Conservation (phyloP, 768 basidiomycete genomes). For the Termitomyces sp. region DNA sequence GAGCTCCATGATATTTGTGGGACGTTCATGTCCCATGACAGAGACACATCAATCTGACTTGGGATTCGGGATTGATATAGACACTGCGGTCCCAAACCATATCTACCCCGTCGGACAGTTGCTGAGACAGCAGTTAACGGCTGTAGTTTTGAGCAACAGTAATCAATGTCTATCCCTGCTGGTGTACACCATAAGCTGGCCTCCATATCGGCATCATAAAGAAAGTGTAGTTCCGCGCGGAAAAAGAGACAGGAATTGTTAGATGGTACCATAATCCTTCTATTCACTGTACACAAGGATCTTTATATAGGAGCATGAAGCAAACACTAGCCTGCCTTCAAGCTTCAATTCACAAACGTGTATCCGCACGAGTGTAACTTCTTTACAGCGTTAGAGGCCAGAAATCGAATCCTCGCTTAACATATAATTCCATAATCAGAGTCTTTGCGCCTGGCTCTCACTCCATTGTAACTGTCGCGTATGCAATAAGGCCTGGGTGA, state of each 20-base stretch:
- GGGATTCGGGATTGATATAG: no score
- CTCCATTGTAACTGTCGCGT: constrained; percentile 52
- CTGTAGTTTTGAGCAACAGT: not conserved
- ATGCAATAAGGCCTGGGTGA: constrained; percentile 54
- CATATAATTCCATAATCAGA: not conserved
- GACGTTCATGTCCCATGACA: not conserved
- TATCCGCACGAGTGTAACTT: not conserved
- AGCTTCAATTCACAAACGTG: not conserved
- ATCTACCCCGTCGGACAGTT: not conserved
- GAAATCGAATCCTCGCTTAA: not conserved
- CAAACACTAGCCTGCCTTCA: not conserved
- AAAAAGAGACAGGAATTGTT: not conserved
- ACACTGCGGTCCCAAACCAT: no score
- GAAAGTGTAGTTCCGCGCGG: not conserved
- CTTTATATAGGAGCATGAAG: not conserved
- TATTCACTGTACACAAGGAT: not conserved
- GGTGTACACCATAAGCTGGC: no score
- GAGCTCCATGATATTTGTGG: not conserved
- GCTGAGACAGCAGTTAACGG: not conserved
- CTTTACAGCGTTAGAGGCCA: not conserved
- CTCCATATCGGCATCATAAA: not conserved
- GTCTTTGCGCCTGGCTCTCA: constrained; percentile 26
- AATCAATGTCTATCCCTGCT: not conserved
- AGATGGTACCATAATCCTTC: not conserved
- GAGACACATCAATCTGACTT: not conserved